Conservation (phyloP, 78 protist genomes). For the Cavenderia fasciculata region DNA sequence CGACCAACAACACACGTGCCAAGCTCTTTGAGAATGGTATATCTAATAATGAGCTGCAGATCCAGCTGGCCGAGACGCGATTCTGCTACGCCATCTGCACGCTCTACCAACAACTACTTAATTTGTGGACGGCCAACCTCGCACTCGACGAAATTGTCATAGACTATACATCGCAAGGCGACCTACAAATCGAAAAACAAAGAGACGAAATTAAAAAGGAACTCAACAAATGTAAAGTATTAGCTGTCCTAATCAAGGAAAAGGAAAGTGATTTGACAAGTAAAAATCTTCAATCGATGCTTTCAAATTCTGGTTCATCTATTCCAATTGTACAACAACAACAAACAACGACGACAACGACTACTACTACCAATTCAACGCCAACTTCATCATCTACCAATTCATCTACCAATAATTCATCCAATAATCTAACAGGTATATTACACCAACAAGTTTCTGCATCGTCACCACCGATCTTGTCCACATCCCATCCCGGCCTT, state of each 20-base stretch:
- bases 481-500: no score
- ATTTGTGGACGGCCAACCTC: slow-evolving; percentile 41
- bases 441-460: background rate
- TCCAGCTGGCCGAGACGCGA: slow-evolving; percentile 45
- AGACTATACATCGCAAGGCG: background rate
- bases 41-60: slow-evolving; percentile 20
- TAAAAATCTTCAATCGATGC: background rate
- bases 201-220: slow-evolving; percentile 66
- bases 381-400: no score
- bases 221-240: slow-evolving; percentile 60
- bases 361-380: no score
- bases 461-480: background rate
- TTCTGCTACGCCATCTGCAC: slow-evolving; percentile 52
- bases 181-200: slow-evolving; percentile 36
- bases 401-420: slow-evolving; percentile 3
- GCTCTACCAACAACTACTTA: slow-evolving; percentile 52
- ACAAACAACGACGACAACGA: slow-evolving; percentile 12
- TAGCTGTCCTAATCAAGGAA: slow-evolving; percentile 60
- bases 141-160: slow-evolving; percentile 28
- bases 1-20: slow-evolving; percentile 60
- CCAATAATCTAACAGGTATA: no score
- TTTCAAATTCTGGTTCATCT: background rate
- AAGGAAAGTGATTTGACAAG: slow-evolving; percentile 49
- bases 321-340: background rate
- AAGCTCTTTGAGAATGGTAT: slow-evolving; percentile 62